Evolutionary conservation across 116 monocot species (phyloP).

Genomic region (Trichopus zeylanicus): DNA sequence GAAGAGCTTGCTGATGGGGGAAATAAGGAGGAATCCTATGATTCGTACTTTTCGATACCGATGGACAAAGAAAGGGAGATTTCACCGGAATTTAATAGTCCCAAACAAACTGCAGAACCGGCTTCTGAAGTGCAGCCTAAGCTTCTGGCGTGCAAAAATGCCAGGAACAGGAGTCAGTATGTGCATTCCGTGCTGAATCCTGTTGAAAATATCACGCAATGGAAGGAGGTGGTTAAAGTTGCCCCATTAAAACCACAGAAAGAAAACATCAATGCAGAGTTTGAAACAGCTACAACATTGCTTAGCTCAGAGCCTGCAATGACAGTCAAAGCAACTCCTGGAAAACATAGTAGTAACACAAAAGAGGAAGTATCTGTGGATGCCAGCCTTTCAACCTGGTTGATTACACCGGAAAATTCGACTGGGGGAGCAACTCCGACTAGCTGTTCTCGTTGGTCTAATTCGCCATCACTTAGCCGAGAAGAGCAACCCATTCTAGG

Average conservation of each 20-base stretch:
- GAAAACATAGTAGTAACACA: background rate
- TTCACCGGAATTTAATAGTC: constrained; percentile 30
- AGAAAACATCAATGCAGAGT: constrained; percentile 39
- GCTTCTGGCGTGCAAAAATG: constrained; percentile 10
- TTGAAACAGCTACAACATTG: constrained; percentile 8
- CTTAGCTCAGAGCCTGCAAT: constrained; percentile 18
- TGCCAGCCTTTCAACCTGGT: constrained; percentile 81
- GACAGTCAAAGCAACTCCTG: constrained; percentile 4
- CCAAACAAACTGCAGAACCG: constrained; percentile 7
- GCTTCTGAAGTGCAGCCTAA: constrained; percentile 11
- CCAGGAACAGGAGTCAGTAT: constrained; percentile 52
- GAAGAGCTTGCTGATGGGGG: constrained; percentile 10
- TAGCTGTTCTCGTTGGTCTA: constrained; percentile 25
- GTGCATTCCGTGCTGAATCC: constrained; percentile 73
- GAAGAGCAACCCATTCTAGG: constrained; percentile 88
- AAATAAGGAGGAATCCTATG: constrained; percentile 74
- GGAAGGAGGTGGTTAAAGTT: constrained; percentile 49
- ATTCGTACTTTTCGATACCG: constrained; percentile 64
- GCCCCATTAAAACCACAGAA: constrained; percentile 27
- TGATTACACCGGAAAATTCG: constrained; percentile 29
- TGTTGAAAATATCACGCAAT: constrained; percentile 74
- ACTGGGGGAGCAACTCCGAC: constrained; percentile 5
- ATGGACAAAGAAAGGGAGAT: constrained; percentile 26
- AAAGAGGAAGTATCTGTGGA: constrained; percentile 54
- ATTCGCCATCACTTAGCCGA: constrained; percentile 31